Conservation (phyloP, 2,329 filamentous ascomycete genomes). For the Diaporthe vaccinii region DNA sequence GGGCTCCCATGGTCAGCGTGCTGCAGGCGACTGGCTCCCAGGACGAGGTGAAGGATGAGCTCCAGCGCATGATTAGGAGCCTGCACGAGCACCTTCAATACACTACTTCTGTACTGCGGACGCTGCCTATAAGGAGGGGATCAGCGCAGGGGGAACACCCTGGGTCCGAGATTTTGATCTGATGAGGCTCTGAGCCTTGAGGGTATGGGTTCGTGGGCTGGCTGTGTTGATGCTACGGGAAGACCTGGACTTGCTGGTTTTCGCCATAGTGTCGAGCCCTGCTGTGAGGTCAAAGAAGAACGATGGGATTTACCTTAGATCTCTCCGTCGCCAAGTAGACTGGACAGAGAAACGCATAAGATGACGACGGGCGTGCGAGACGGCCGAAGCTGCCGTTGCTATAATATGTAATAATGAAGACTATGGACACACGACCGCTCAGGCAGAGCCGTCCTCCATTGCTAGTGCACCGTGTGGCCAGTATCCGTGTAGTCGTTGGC, state of each 20-base stretch:
- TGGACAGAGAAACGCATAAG: background rate
- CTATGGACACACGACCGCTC: background rate
- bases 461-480: background rate
- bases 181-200: background rate
- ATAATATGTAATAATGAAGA: constrained; percentile 17
- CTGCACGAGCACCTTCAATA: constrained; percentile 52
- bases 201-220: background rate
- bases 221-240: background rate
- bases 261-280: background rate
- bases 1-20: constrained; percentile 62
- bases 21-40: constrained; percentile 55
- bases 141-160: constrained; percentile 29
- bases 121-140: constrained; percentile 46
- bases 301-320: background rate
- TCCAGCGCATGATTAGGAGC: constrained; percentile 51
- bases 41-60: constrained; percentile 51
- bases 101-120: constrained; percentile 47
- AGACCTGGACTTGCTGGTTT: background rate
- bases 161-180: constrained; percentile 28
- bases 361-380: background rate
- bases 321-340: background rate
- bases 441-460: background rate
- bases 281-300: background rate
- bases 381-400: background rate
- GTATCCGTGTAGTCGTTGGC: background rate